Percentiles rank a stretch among this genome's conserved stretches.
These are phyloP conservation scores for Acanthamoeba lugdunensis DNA, from an alignment of 208 protist genomes.

Conservation along the genomic window DNA sequence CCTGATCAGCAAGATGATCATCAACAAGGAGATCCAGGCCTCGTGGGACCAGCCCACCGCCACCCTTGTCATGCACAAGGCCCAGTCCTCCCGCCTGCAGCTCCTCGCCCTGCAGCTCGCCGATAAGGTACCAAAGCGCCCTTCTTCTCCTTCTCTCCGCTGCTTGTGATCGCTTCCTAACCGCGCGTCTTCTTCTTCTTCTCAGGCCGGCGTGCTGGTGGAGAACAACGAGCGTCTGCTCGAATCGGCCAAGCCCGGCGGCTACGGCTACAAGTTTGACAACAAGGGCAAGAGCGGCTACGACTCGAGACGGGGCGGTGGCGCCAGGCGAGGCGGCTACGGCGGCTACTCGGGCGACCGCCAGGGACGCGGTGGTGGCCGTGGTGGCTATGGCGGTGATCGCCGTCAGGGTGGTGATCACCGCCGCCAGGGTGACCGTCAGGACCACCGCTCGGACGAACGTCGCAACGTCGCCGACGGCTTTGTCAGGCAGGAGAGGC, in stretches of 20 bases:
- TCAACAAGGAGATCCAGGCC: constrained; percentile 85
- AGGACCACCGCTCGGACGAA: neutral
- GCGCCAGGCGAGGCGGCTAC: constrained; percentile 47
- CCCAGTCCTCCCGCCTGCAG: constrained; percentile 86
- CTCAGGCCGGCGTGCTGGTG: constrained; percentile 42
- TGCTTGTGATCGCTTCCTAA: neutral
- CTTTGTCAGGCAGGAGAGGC: constrained; percentile 24
- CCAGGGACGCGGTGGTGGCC: neutral
- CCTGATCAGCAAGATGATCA: constrained; percentile 88
- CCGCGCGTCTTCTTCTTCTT: neutral
- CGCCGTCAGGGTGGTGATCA: neutral
- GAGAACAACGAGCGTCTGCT: constrained; percentile 72
- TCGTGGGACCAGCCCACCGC: constrained; percentile 86
- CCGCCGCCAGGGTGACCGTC: neutral
- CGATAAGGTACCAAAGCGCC: constrained; percentile 81
- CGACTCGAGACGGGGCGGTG: constrained; percentile 4
- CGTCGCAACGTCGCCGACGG: constrained; percentile 33
- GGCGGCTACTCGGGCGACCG: constrained; percentile 6
- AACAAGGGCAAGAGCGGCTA: constrained; percentile 29
- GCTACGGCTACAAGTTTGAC: constrained; percentile 59
- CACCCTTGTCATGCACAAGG: constrained; percentile 86
- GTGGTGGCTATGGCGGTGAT: constrained; percentile 13
- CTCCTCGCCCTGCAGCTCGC: constrained; percentile 85
- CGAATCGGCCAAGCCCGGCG: constrained; percentile 34
- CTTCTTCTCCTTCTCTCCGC: neutral